Evolutionary conservation across 2,329 filamentous ascomycete genomes (phyloP).

Genomic region (Sphaerostilbella broomeana): DNA sequence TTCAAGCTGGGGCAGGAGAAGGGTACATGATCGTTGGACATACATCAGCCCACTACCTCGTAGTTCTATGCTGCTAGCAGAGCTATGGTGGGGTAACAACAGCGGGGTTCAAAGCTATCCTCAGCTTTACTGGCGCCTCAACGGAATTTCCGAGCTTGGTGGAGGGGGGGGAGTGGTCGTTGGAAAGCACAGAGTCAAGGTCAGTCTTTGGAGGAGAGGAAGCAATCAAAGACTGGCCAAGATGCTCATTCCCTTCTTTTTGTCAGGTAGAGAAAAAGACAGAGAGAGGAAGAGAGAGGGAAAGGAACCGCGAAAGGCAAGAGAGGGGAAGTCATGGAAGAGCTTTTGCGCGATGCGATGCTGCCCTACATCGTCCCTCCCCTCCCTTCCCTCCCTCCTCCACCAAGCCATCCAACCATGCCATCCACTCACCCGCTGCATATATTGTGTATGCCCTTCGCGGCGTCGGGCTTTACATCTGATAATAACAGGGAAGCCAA

Average conservation of each 20-base stretch:
- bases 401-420: too few species aligned
- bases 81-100: constrained; percentile 13
- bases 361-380: constrained; percentile 2
- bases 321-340: constrained; percentile 7
- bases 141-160: too few species aligned
- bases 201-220: constrained; percentile 10
- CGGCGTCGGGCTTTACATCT: too few species aligned
- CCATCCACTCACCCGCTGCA: too few species aligned
- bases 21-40: not conserved
- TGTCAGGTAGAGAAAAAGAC: not conserved
- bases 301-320: constrained; percentile 12
- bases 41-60: constrained; percentile 12
- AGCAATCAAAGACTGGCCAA: not conserved
- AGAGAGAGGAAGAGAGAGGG: constrained; percentile 6
- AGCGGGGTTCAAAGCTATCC: constrained; percentile 11
- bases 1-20: not conserved
- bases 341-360: constrained; percentile 6
- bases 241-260: too few species aligned
- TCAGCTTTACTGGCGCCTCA: not conserved
- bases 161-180: not conserved
- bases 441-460: too few species aligned
- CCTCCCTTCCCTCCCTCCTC: not conserved
- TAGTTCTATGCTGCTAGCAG: constrained; percentile 3
- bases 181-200: not conserved
- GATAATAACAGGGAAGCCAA: too few species aligned